A percentile compares a stretch with the other conserved stretches of the same genome.
These are phyloP conservation scores for Plantago ovata DNA, from an alignment of 257 asterid genomes.

Conservation along the genomic window DNA sequence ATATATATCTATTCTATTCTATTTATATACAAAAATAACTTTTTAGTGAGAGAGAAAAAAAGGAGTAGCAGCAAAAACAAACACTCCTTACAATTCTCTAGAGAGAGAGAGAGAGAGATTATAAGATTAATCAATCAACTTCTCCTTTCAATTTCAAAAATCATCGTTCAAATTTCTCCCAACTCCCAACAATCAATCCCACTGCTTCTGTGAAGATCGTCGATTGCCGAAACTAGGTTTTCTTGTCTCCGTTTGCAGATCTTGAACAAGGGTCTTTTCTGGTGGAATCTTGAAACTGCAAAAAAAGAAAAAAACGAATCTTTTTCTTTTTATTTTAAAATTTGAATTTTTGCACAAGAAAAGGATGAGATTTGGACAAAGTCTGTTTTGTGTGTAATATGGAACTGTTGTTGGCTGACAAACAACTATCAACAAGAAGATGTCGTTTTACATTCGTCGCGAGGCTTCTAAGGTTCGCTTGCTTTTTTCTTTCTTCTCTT, in stretches of 20 bases:
- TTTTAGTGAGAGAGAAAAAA: slow-evolving; percentile 7
- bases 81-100: background rate
- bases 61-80: background rate
- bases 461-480: slow-evolving; percentile 89
- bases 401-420: slow-evolving; percentile 38
- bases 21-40: too few relatives aligned
- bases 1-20: too few relatives aligned
- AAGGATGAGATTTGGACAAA: too few relatives aligned
- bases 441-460: slow-evolving; percentile 98
- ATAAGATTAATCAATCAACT: background rate
- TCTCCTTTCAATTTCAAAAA: too few relatives aligned
- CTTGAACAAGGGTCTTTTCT: background rate
- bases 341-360: background rate
- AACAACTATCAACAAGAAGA: slow-evolving; percentile 41
- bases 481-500: background rate
- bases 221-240: slow-evolving; percentile 34
- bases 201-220: slow-evolving; percentile 18
- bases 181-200: slow-evolving; percentile 29
- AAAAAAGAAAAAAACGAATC: slow-evolving; percentile 6
- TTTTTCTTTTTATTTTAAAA: background rate
- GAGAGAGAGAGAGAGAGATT: too few relatives aligned
- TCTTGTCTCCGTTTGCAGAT: slow-evolving; percentile 14
- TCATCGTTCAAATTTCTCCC: too few relatives aligned
- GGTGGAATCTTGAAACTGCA: slow-evolving; percentile 23
- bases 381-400: slow-evolving; percentile 30